phyloP scores from a whole-genome alignment of 345 rosid genomes.

The Eucalyptus erythrocorys region DNA sequence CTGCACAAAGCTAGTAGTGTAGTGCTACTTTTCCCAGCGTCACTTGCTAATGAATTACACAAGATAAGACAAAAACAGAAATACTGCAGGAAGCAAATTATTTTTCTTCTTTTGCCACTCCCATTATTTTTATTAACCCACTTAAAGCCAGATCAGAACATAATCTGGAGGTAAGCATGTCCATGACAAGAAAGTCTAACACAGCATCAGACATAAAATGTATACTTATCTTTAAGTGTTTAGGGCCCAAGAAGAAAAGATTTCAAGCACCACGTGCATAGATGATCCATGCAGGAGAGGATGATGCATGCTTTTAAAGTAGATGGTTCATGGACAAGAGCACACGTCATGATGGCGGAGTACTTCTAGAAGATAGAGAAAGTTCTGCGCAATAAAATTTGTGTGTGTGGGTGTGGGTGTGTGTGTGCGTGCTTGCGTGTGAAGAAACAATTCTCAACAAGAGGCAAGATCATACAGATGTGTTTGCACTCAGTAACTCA shows the following conservation, averaged over 20 bases:
- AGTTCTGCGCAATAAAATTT: background rate
- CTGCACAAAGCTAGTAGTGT: background rate
- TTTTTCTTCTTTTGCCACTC: background rate
- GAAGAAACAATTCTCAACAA: background rate
- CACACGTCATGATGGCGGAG: background rate
- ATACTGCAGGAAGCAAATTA: background rate
- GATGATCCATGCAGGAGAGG: background rate
- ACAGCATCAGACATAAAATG: background rate
- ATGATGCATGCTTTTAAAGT: background rate
- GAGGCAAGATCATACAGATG: conserved; percentile 15
- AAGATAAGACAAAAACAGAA: background rate
- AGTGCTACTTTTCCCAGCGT: background rate
- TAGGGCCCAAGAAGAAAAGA: background rate
- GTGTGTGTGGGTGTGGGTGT: too few species aligned
- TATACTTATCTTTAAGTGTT: background rate
- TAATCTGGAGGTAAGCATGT: background rate
- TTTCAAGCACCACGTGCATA: background rate
- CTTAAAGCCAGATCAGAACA: background rate
- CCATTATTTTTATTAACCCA: background rate
- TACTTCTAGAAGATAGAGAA: background rate
- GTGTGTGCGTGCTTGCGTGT: background rate
- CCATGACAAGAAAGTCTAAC: background rate
- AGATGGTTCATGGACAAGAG: background rate
- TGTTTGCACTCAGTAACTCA: conserved; percentile 12
- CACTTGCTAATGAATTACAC: background rate